Evolutionary conservation across 495 filamentous ascomycete genomes (phyloP).

Genomic region (Entonaema liquescens): DNA sequence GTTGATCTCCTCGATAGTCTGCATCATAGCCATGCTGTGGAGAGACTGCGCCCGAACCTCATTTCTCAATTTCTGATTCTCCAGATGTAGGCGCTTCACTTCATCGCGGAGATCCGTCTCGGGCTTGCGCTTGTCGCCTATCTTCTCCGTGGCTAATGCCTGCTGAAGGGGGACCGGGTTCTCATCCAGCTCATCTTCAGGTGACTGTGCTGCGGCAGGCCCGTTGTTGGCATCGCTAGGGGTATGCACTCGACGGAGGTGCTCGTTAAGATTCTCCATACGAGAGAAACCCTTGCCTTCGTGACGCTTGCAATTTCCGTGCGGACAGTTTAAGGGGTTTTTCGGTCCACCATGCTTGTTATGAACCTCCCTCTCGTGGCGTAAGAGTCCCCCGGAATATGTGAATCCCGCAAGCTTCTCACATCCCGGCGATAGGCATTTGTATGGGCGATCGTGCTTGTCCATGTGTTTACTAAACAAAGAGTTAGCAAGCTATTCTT

Average conservation of each 20-base stretch:
- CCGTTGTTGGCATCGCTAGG: conserved; percentile 41
- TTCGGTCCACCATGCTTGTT: conserved; percentile 84
- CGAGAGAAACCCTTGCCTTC: conserved; percentile 81
- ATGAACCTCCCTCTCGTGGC: conserved; percentile 93
- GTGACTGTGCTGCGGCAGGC: conserved; percentile 36
- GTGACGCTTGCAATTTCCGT: conserved; percentile 81
- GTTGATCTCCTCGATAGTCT: conserved; percentile 12
- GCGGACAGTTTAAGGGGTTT: conserved; percentile 79
- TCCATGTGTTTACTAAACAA: conserved; percentile 88
- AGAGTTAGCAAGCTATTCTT: conserved; percentile 14
- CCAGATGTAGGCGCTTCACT: conserved; percentile 53
- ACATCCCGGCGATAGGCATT: conserved; percentile 77
- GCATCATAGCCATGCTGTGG: conserved; percentile 33
- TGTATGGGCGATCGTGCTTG: conserved; percentile 92
- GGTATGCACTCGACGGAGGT: conserved; percentile 80
- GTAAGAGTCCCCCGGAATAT: conserved; percentile 85
- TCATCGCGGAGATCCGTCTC: conserved; percentile 64
- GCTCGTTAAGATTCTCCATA: conserved; percentile 88
- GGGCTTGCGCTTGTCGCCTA: conserved; percentile 57
- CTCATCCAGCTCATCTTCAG: conserved; percentile 37
- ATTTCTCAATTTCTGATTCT: conserved; percentile 57
- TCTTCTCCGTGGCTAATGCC: not conserved
- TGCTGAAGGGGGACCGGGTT: conserved; percentile 5
- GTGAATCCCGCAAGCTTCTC: conserved; percentile 93
- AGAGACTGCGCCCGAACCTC: conserved; percentile 26